phyloP scores from a whole-genome alignment of 306 rosid species.

The Abrus precatorius region DNA sequence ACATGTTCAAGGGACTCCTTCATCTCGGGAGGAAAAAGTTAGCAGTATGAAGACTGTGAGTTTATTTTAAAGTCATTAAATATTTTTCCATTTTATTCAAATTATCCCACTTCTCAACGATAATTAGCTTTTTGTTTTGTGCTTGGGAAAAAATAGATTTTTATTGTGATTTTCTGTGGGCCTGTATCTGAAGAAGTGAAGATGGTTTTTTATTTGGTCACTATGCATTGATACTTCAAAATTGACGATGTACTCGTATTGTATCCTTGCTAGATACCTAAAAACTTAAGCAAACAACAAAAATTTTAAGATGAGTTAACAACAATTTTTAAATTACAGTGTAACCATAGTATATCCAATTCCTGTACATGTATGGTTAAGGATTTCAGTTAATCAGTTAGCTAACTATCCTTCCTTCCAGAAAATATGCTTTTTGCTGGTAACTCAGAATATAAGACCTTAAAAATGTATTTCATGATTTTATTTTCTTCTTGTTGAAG shows the following conservation, averaged over 20 bases:
- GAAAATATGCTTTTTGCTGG: background rate
- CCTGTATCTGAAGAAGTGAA: slow-evolving; percentile 7
- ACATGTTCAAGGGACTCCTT: slow-evolving; percentile 80
- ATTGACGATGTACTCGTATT: too few species aligned
- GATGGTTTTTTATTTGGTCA: background rate
- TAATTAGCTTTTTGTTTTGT: background rate
- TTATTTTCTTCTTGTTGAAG: slow-evolving; percentile 37
- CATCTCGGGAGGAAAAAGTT: slow-evolving; percentile 94
- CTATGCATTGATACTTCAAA: too few species aligned
- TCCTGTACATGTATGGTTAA: background rate
- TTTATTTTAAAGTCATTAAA: slow-evolving; percentile 24
- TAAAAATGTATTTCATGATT: slow-evolving; percentile 17
- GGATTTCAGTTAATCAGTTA: slow-evolving; percentile 32
- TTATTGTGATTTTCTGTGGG: background rate
- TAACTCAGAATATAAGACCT: background rate
- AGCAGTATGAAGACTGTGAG: slow-evolving; percentile 98
- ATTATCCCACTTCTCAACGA: slow-evolving; percentile 29
- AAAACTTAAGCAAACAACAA: too few species aligned
- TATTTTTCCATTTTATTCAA: background rate
- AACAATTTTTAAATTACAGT: too few species aligned
- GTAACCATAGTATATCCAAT: too few species aligned
- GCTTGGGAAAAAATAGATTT: too few species aligned
- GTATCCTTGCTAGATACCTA: too few species aligned
- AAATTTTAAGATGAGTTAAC: too few species aligned
- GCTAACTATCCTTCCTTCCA: slow-evolving; percentile 17